These are phyloP conservation scores for Corchorus olitorius DNA, from an alignment of 345 rosid genomes.

Conservation along the genomic window DNA sequence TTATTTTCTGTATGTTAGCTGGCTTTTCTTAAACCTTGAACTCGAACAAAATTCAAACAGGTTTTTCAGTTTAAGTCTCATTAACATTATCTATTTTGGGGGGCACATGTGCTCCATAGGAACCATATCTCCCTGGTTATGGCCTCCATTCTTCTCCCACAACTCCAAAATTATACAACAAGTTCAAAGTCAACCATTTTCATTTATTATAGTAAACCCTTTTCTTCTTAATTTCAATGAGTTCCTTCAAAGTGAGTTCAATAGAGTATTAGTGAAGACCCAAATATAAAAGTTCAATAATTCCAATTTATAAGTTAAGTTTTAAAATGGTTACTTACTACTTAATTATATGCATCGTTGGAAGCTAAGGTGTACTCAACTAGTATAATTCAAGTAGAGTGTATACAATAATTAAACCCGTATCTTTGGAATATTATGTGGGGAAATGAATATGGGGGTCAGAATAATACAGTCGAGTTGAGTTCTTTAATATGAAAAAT, in stretches of 20 bases:
- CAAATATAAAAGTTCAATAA: too few relatives aligned
- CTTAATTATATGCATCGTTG: too few relatives aligned
- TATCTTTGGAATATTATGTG: too few relatives aligned
- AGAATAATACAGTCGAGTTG: too few relatives aligned
- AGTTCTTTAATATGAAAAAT: too few relatives aligned
- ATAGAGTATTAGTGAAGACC: too few relatives aligned
- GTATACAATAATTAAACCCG: too few relatives aligned
- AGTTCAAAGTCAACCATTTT: background rate
- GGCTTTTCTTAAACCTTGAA: background rate
- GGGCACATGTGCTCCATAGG: background rate
- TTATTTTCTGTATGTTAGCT: background rate
- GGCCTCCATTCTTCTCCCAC: constrained; percentile 1
- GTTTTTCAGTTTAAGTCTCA: background rate
- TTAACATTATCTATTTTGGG: background rate
- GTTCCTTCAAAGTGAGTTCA: background rate
- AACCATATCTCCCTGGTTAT: background rate
- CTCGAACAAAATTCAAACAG: background rate
- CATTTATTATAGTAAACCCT: background rate
- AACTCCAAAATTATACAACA: background rate
- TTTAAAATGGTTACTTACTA: too few relatives aligned
- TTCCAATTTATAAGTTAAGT: too few relatives aligned
- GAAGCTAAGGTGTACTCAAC: too few relatives aligned
- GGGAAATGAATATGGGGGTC: too few relatives aligned
- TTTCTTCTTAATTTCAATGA: background rate
- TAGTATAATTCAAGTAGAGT: too few relatives aligned